phyloP scores from a whole-genome alignment of 2,329 filamentous ascomycete genomes.

The Sporothrix humicola region DNA sequence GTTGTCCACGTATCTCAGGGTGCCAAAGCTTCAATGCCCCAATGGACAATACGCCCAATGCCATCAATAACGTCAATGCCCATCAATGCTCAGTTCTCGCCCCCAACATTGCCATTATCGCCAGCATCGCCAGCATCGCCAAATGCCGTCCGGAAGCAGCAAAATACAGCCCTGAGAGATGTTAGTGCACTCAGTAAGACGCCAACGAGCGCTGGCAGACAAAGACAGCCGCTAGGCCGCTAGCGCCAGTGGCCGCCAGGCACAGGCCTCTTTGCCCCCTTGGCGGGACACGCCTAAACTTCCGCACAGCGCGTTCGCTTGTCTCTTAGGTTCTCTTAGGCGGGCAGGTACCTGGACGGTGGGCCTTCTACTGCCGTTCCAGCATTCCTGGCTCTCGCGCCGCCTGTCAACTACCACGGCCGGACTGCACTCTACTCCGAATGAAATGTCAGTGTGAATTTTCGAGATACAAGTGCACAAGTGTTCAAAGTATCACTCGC shows the following conservation, averaged over 20 bases:
- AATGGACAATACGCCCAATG: background rate
- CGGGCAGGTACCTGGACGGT: background rate
- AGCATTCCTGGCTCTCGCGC: background rate
- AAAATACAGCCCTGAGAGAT: background rate
- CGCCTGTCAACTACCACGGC: background rate
- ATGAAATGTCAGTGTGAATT: background rate
- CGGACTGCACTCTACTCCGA: no score
- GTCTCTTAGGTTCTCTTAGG: background rate
- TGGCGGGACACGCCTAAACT: background rate
- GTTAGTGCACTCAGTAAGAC: conserved; percentile 2
- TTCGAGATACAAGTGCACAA: background rate
- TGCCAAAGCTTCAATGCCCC: background rate
- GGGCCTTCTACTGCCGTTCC: background rate
- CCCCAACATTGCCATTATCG: background rate
- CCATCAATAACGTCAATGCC: conserved; percentile 19
- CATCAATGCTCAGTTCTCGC: background rate
- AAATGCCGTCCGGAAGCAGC: conserved; percentile 6
- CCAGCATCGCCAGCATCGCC: background rate
- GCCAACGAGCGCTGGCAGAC: conserved; percentile 3
- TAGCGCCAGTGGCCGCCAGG: conserved; percentile 6
- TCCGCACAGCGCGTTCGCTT: background rate
- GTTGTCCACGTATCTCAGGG: background rate
- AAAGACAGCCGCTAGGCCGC: conserved; percentile 12
- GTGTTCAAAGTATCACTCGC: background rate
- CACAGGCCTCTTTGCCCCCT: conserved; percentile 15